These are phyloP conservation scores for Russula foetens DNA, from an alignment of 768 basidiomycete species.

Conservation along the genomic window DNA sequence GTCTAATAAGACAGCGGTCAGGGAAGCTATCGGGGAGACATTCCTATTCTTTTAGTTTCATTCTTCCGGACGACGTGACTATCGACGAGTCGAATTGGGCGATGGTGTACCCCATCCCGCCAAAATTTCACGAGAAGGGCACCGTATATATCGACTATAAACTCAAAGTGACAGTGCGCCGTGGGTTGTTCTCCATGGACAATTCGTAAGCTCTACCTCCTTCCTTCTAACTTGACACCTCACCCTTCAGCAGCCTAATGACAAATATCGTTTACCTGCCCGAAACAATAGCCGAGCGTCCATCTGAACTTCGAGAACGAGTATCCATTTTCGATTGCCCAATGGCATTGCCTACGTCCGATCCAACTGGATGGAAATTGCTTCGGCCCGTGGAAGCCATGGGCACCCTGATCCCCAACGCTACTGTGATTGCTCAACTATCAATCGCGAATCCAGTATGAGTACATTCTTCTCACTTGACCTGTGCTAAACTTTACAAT, in stretches of 20 bases:
- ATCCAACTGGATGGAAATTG: slow-evolving; percentile 20
- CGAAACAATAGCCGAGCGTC: slow-evolving; percentile 13
- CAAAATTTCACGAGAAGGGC: slow-evolving; percentile 38
- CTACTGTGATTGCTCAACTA: neutral
- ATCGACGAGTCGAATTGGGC: slow-evolving; percentile 29
- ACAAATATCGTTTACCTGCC: slow-evolving; percentile 18
- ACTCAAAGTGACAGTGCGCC: slow-evolving; percentile 8
- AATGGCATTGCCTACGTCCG: slow-evolving; percentile 3
- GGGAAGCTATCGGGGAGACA: slow-evolving; percentile 38
- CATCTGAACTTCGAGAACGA: slow-evolving; percentile 13
- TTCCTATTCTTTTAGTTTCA: slow-evolving; percentile 42
- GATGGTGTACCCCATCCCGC: slow-evolving; percentile 39
- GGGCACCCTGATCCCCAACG: neutral
- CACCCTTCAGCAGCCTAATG: slow-evolving; percentile 5
- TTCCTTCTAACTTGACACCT: neutral
- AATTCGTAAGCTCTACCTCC: slow-evolving; percentile 6
- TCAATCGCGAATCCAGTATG: slow-evolving; percentile 14
- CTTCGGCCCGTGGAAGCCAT: slow-evolving; percentile 8
- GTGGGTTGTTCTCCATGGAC: slow-evolving; percentile 12
- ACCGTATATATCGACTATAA: slow-evolving; percentile 20
- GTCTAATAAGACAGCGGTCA: slow-evolving; percentile 34
- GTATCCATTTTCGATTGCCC: slow-evolving; percentile 10
- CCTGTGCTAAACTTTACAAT: neutral
- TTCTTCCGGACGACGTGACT: slow-evolving; percentile 36
- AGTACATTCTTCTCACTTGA: neutral